Evolutionary conservation across 345 rosid species (phyloP).

Genomic region (Arabis alpina): DNA sequence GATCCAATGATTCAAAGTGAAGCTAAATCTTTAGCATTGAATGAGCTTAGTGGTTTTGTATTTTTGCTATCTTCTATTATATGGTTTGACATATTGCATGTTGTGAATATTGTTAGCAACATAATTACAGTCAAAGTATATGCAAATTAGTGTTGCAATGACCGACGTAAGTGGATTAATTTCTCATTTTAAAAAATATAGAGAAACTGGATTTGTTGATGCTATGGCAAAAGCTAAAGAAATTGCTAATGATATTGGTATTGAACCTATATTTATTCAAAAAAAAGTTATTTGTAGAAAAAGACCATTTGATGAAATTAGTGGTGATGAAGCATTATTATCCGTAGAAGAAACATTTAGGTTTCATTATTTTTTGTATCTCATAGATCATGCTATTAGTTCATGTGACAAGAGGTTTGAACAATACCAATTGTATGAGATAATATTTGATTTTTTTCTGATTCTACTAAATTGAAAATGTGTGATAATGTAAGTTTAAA

Average conservation of each 20-base stretch:
- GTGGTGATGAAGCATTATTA: neutral
- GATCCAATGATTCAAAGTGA: too few species aligned
- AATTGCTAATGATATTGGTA: neutral
- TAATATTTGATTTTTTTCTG: neutral
- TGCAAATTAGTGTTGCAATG: constrained; percentile 1
- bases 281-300: neutral
- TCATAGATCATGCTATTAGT: too few species aligned
- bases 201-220: neutral
- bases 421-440: neutral
- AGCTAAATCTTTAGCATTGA: too few species aligned
- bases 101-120: neutral
- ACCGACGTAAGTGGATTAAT: neutral
- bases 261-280: neutral
- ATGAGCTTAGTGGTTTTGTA: constrained; percentile 7
- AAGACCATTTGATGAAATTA: neutral
- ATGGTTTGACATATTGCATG: constrained; percentile 8
- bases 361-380: too few species aligned
- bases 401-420: neutral
- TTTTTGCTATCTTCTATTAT: constrained; percentile 1
- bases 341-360: too few species aligned
- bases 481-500: neutral
- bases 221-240: neutral
- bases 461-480: neutral
- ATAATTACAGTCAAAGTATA: neutral
- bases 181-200: neutral